These are phyloP conservation scores for Pleoardoris graminearum DNA, from an alignment of 2,329 filamentous ascomycete genomes.

Conservation along the genomic window DNA sequence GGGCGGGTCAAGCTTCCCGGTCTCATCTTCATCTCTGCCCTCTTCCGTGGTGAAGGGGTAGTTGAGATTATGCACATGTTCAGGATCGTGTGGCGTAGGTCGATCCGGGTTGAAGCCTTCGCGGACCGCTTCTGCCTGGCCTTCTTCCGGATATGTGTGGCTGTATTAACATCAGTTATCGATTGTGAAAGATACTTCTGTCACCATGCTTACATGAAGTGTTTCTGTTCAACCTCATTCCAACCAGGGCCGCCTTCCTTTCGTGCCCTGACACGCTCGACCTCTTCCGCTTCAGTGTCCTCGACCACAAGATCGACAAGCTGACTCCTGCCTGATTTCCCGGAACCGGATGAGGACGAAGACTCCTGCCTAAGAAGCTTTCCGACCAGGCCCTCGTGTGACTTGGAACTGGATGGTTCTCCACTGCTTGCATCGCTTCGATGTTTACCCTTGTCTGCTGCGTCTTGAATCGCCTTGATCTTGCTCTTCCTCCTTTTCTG, in stretches of 20 bases:
- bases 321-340: slow-evolving; percentile 62
- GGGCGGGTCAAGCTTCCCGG: slow-evolving; percentile 40
- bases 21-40: slow-evolving; percentile 40
- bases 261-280: slow-evolving; percentile 63
- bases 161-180: slow-evolving; percentile 34
- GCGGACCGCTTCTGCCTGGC: slow-evolving; percentile 55
- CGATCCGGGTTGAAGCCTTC: slow-evolving; percentile 59
- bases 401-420: slow-evolving; percentile 39
- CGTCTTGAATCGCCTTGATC: slow-evolving; percentile 50
- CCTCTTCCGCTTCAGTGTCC: slow-evolving; percentile 63
- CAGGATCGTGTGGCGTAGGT: slow-evolving; percentile 48
- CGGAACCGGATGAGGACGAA: slow-evolving; percentile 50
- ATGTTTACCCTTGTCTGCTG: slow-evolving; percentile 51
- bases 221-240: slow-evolving; percentile 60
- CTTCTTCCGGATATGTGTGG: slow-evolving; percentile 52
- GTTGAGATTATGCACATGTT: slow-evolving; percentile 50
- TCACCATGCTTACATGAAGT: slow-evolving; percentile 55
- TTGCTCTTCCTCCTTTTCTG: slow-evolving; percentile 52
- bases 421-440: slow-evolving; percentile 45
- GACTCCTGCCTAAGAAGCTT: slow-evolving; percentile 54
- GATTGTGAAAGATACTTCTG: not conserved
- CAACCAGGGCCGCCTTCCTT: slow-evolving; percentile 65
- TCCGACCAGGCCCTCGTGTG: slow-evolving; percentile 39
- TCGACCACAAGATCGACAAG: slow-evolving; percentile 70
- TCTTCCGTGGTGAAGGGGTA: slow-evolving; percentile 51